Evolutionary conservation across 371 early-diverging fungal genomes (phyloP).

Genomic region (Saksenaea vasiformis): DNA sequence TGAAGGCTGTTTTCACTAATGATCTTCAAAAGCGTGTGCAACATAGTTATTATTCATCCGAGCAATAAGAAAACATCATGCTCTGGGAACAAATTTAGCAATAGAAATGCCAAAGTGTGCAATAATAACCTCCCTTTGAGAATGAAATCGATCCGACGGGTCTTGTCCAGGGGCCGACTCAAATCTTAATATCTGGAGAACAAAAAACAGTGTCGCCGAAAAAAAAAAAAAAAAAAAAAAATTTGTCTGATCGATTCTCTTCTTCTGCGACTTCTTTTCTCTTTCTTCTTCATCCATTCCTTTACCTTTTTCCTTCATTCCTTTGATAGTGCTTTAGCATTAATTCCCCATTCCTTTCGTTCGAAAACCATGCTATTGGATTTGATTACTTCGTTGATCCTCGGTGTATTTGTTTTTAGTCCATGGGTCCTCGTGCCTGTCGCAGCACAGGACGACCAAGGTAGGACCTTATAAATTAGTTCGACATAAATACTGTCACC

Average conservation of each 20-base stretch:
- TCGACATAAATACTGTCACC: neutral
- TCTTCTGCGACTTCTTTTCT: neutral
- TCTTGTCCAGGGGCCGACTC: no score
- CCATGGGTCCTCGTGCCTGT: constrained; percentile 2
- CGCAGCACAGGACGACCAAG: constrained; percentile 1
- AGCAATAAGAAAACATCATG: no score
- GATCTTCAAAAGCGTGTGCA: no score
- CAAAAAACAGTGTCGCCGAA: neutral
- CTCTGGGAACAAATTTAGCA: no score
- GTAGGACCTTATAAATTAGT: neutral
- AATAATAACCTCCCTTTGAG: no score
- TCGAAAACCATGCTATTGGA: neutral
- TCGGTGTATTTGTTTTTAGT: neutral
- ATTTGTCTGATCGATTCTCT: neutral
- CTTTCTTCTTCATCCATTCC: neutral
- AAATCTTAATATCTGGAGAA: neutral
- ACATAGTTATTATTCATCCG: no score
- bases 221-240: neutral
- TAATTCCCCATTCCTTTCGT: constrained; percentile 1
- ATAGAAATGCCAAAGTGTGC: no score
- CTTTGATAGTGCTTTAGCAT: neutral
- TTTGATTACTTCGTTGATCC: neutral
- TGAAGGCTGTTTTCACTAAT: no score
- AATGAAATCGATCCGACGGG: no score
- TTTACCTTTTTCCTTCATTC: neutral